Conservation (phyloP, 257 asterid genomes). For the Solanum tarapatanum region DNA sequence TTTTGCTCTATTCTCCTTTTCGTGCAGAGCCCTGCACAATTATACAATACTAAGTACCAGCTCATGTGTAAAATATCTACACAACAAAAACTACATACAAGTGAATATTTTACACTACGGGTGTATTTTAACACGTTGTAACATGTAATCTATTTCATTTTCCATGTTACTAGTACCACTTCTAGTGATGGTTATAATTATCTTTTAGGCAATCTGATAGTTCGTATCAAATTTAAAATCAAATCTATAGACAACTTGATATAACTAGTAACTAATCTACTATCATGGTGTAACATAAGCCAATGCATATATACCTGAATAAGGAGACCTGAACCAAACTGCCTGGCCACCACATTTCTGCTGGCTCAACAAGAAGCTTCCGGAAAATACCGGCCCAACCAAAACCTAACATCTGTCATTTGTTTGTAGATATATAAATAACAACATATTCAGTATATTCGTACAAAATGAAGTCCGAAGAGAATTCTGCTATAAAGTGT, state of each 20-base stretch:
- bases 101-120: background rate
- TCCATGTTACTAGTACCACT: background rate
- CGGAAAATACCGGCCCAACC: constrained; percentile 64
- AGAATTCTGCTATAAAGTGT: background rate
- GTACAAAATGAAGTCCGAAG: background rate
- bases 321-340: constrained; percentile 45
- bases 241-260: background rate
- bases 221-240: background rate
- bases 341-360: constrained; percentile 61
- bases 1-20: constrained; percentile 25
- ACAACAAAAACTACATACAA: background rate
- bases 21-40: constrained; percentile 34
- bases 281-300: background rate
- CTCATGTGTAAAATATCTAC: background rate
- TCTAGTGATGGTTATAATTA: background rate
- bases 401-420: constrained; percentile 33
- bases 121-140: background rate
- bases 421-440: background rate
- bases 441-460: background rate
- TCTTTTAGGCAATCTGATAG: background rate
- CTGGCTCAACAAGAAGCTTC: constrained; percentile 36
- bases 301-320: constrained; percentile 22
- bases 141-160: background rate
- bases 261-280: background rate
- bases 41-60: background rate